Conservation (phyloP, 2,329 filamentous ascomycete species). For the Zalaria obscura region DNA sequence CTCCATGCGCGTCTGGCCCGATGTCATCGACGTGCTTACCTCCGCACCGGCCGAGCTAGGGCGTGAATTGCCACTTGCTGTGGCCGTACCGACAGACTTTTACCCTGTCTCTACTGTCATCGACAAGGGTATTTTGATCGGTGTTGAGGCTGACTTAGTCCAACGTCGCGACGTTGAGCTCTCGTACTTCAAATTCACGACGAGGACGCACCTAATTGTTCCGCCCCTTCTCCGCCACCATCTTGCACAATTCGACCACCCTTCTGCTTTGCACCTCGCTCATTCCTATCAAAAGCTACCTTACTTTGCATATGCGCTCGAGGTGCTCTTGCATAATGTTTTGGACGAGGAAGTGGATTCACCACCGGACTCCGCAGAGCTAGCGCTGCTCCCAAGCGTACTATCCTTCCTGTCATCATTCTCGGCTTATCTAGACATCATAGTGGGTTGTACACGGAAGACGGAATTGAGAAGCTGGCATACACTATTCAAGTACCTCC, state of each 20-base stretch:
- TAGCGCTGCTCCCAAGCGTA: constrained; percentile 35
- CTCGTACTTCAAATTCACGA: constrained; percentile 75
- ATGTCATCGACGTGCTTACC: constrained; percentile 69
- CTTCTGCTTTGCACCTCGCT: constrained; percentile 67
- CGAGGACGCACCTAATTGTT: constrained; percentile 86
- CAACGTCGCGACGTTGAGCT: constrained; percentile 86
- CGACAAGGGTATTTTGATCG: constrained; percentile 80
- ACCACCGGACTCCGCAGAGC: constrained; percentile 26
- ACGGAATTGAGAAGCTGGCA: constrained; percentile 92
- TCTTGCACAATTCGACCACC: constrained; percentile 59
- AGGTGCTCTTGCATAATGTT: constrained; percentile 83
- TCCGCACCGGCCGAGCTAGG: constrained; percentile 51
- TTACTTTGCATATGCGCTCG: constrained; percentile 86
- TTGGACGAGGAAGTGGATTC: constrained; percentile 86
- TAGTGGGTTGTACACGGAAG: constrained; percentile 93
- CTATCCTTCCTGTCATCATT: constrained; percentile 40
- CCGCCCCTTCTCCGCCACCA: constrained; percentile 75
- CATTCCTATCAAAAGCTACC: constrained; percentile 75
- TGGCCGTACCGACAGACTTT: constrained; percentile 79
- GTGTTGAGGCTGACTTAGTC: constrained; percentile 84
- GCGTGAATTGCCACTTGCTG: constrained; percentile 57
- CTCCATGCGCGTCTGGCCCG: constrained; percentile 76
- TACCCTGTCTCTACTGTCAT: constrained; percentile 80
- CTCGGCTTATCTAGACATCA: constrained; percentile 80
- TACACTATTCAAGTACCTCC: constrained; percentile 81